Percentiles rank a stretch among this genome's conserved stretches.
phyloP scores from a whole-genome alignment of 108 stramenopile species.

The Cyclotella sp. region DNA sequence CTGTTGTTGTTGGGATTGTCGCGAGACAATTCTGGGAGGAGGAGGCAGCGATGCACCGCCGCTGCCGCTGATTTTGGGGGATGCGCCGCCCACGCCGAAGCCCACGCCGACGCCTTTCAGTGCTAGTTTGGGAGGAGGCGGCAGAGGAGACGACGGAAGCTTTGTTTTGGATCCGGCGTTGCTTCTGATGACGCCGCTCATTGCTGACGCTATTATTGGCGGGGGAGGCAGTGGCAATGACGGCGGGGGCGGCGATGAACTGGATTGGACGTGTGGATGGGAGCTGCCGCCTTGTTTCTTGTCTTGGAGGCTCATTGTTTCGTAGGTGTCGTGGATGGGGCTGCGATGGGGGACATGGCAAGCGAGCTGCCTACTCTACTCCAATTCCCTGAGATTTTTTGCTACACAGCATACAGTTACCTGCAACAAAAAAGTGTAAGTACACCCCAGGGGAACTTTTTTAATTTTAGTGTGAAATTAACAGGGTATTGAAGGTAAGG shows the following conservation, averaged over 20 bases:
- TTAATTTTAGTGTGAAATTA: no score
- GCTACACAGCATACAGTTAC: no score
- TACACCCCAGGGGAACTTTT: no score
- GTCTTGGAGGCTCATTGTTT: no score
- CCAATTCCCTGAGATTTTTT: no score
- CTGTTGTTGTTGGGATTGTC: neutral
- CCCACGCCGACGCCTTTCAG: neutral
- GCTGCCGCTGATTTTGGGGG: neutral
- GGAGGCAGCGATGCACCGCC: neutral
- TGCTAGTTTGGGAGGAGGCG: constrained; percentile 13
- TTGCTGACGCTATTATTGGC: neutral
- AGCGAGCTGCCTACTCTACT: no score
- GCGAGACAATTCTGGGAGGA: neutral
- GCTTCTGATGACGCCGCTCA: neutral
- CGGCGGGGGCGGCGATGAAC: neutral
- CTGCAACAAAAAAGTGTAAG: no score
- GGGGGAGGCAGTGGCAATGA: constrained; percentile 1
- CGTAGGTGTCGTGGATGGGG: no score
- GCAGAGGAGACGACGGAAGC: constrained; percentile 14
- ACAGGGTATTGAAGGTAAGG: no score
- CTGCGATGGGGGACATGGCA: no score
- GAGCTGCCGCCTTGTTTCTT: no score
- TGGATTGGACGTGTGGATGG: neutral
- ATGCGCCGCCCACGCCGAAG: no score
- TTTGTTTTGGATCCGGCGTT: neutral